Evolutionary conservation across 257 asterid species (phyloP).

Genomic region (Cinchona pubescens): DNA sequence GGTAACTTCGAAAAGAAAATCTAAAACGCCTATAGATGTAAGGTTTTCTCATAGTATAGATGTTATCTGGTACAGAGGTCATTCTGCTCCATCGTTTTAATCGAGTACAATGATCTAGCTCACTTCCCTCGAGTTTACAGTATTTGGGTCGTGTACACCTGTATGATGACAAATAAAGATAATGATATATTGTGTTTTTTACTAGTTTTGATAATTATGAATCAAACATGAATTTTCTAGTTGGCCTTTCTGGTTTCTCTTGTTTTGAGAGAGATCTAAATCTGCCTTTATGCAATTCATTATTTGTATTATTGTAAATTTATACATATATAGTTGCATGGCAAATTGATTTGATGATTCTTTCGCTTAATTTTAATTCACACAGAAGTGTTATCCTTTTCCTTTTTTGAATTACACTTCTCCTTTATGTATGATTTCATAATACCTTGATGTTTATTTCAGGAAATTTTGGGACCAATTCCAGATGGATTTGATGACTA

Average conservation of each 20-base stretch:
- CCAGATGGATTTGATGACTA: slow-evolving; percentile 87
- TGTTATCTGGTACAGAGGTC: neutral
- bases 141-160: neutral
- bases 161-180: neutral
- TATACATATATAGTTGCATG: neutral
- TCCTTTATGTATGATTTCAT: neutral
- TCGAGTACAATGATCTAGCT: neutral
- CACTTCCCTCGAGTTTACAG: neutral
- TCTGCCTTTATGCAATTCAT: neutral
- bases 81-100: neutral
- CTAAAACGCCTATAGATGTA: too few species aligned
- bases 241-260: neutral
- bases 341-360: neutral
- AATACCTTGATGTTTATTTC: slow-evolving; percentile 24
- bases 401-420: neutral
- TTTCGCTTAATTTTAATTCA: neutral
- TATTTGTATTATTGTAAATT: neutral
- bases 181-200: neutral
- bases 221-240: neutral
- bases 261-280: neutral
- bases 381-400: too few species aligned
- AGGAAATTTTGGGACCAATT: slow-evolving; percentile 70
- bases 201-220: neutral
- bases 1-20: too few species aligned
- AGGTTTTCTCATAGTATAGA: neutral